A percentile compares a stretch with the other conserved stretches of the same genome.
phyloP scores from a whole-genome alignment of 208 protist genomes.

The Crithidia fasciculata region DNA sequence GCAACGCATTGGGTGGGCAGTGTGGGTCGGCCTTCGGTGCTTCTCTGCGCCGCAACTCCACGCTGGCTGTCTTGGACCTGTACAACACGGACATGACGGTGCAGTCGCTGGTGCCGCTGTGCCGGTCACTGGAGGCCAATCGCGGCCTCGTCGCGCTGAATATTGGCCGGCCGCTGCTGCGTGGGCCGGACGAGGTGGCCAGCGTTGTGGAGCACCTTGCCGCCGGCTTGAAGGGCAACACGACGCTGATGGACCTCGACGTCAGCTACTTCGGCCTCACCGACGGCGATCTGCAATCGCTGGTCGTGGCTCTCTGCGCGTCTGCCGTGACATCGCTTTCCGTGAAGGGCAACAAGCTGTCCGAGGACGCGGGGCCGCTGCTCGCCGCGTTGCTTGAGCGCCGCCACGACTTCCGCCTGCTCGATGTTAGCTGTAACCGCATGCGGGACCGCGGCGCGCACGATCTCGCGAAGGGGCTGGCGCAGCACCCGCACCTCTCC shows the following conservation, averaged over 20 bases:
- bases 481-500: slow-evolving; percentile 45
- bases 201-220: slow-evolving; percentile 75
- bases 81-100: slow-evolving; percentile 59
- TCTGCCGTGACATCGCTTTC: slow-evolving; percentile 49
- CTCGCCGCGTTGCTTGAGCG: slow-evolving; percentile 63
- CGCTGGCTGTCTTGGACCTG: slow-evolving; percentile 58
- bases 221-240: slow-evolving; percentile 51
- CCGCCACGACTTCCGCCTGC: slow-evolving; percentile 51
- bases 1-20: slow-evolving; percentile 60
- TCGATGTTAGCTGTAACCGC: slow-evolving; percentile 73
- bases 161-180: slow-evolving; percentile 67
- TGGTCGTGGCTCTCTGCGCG: slow-evolving; percentile 56
- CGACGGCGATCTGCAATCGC: slow-evolving; percentile 46
- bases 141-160: slow-evolving; percentile 55
- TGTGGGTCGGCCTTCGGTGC: slow-evolving; percentile 43
- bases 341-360: slow-evolving; percentile 75
- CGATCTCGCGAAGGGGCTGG: slow-evolving; percentile 43
- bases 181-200: slow-evolving; percentile 60
- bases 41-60: slow-evolving; percentile 42
- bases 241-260: slow-evolving; percentile 46
- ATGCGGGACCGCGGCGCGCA: slow-evolving; percentile 63
- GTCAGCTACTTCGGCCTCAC: slow-evolving; percentile 63
- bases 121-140: slow-evolving; percentile 44
- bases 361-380: slow-evolving; percentile 56
- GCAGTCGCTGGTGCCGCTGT: slow-evolving; percentile 60